Conservation (phyloP, 139 green algal genomes). For the Yamagishiella unicocca region DNA sequence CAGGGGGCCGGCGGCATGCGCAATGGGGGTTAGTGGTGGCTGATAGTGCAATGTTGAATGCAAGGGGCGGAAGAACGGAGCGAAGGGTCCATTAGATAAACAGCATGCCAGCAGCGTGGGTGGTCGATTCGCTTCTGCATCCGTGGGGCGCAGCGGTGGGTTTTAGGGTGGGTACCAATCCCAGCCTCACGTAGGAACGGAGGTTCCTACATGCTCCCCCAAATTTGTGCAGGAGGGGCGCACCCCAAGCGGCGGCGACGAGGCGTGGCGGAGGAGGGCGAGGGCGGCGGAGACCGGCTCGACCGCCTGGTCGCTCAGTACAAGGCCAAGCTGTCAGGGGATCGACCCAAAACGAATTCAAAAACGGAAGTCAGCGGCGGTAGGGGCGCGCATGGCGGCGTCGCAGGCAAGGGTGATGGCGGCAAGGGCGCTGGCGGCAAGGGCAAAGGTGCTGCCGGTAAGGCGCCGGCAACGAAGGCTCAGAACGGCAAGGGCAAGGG, state of each 20-base stretch:
- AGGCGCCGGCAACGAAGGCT: too few relatives aligned
- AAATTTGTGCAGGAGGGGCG: neutral
- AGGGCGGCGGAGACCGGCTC: slow-evolving; percentile 56
- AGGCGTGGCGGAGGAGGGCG: slow-evolving; percentile 49
- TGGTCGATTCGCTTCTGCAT: too few relatives aligned
- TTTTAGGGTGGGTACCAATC: too few relatives aligned
- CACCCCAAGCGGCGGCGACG: slow-evolving; percentile 42
- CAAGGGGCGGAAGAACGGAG: too few relatives aligned
- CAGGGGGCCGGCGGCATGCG: too few relatives aligned
- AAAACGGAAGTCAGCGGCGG: neutral
- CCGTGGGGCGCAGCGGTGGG: too few relatives aligned
- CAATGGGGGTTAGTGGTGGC: too few relatives aligned
- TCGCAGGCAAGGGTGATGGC: neutral
- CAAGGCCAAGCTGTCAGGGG: slow-evolving; percentile 59
- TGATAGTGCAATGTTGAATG: too few relatives aligned
- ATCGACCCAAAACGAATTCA: neutral
- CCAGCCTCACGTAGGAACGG: too few relatives aligned
- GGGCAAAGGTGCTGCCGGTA: neutral
- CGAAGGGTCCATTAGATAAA: too few relatives aligned
- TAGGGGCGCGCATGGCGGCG: neutral
- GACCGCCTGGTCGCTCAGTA: slow-evolving; percentile 60
- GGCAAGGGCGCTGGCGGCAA: neutral
- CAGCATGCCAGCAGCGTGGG: too few relatives aligned
- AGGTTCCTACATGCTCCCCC: too few relatives aligned
- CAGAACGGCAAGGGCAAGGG: neutral